Evolutionary conservation across 1,139 yeast species (phyloP).

Genomic region (Pichia norvegensis): DNA sequence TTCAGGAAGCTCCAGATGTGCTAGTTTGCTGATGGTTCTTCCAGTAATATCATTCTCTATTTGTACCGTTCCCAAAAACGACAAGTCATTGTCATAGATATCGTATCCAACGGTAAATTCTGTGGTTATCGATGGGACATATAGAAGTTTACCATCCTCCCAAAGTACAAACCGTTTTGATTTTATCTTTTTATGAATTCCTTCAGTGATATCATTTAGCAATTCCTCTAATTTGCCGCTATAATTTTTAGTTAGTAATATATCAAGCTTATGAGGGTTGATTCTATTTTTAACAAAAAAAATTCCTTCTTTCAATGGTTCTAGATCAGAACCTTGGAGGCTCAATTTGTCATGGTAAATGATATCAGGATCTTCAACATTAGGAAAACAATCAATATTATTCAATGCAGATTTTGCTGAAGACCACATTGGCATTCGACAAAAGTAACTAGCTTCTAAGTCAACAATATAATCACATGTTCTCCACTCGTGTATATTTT

Average conservation of each 20-base stretch:
- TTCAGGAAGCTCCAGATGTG: conserved; percentile 5
- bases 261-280: neutral
- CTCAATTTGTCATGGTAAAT: neutral
- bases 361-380: neutral
- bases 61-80: conserved; percentile 15
- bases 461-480: conserved; percentile 45
- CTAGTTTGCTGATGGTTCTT: conserved; percentile 8
- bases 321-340: neutral
- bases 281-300: neutral
- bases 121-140: conserved; percentile 6
- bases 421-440: conserved; percentile 10
- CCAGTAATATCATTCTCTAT: conserved; percentile 16
- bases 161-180: conserved; percentile 3
- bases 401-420: conserved; percentile 1
- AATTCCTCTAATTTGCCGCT: neutral
- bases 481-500: conserved; percentile 51
- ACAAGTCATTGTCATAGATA: conserved; percentile 18
- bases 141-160: neutral
- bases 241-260: conserved; percentile 6
- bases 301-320: conserved; percentile 8
- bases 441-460: conserved; percentile 12
- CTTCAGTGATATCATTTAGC: conserved; percentile 13
- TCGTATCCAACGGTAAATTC: conserved; percentile 10
- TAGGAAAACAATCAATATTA: conserved; percentile 6
- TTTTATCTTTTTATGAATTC: conserved; percentile 13